Evolutionary conservation across 805 yeast genomes (phyloP).

Genomic region (Schizosaccharomyces lindneri): DNA sequence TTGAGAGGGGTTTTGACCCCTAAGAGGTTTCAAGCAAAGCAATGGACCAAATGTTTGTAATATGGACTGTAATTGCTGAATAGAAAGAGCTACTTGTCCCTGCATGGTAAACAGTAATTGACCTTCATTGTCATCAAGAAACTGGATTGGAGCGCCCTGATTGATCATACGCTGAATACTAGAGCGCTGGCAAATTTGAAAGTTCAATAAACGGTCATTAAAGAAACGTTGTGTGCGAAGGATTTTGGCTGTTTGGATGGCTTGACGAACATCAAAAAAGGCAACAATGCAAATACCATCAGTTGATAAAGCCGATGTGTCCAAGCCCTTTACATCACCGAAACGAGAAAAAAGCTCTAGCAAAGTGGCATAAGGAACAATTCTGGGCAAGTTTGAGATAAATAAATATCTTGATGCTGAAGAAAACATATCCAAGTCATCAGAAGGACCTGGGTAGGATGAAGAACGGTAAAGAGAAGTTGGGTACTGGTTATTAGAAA

Average conservation of each 20-base stretch:
- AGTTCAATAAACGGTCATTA: conserved; percentile 4
- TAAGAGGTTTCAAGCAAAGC: conserved; percentile 4
- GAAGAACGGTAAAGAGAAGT: not conserved
- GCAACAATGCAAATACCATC: conserved; percentile 9
- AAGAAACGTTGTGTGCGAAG: conserved; percentile 9
- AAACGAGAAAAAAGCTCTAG: conserved; percentile 5
- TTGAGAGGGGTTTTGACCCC: conserved; percentile 4
- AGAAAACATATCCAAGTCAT: not conserved
- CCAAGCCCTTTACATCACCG: not conserved
- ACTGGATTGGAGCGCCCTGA: conserved; percentile 7
- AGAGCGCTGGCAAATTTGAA: conserved; percentile 6
- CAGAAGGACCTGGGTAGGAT: not conserved
- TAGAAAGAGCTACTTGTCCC: conserved; percentile 4
- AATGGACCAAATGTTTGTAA: conserved; percentile 10
- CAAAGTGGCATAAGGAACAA: conserved; percentile 4
- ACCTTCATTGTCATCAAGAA: conserved; percentile 6
- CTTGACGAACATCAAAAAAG: conserved; percentile 10
- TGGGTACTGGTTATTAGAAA: not conserved
- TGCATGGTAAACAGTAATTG: conserved; percentile 3
- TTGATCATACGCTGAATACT: conserved; percentile 5
- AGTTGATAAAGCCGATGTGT: not conserved
- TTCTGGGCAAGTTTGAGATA: conserved; percentile 4
- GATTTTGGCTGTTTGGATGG: conserved; percentile 9
- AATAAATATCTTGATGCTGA: conserved; percentile 3
- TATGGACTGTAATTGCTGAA: not conserved